Conservation (phyloP, 768 basidiomycete species). For the Mycena filopes region DNA sequence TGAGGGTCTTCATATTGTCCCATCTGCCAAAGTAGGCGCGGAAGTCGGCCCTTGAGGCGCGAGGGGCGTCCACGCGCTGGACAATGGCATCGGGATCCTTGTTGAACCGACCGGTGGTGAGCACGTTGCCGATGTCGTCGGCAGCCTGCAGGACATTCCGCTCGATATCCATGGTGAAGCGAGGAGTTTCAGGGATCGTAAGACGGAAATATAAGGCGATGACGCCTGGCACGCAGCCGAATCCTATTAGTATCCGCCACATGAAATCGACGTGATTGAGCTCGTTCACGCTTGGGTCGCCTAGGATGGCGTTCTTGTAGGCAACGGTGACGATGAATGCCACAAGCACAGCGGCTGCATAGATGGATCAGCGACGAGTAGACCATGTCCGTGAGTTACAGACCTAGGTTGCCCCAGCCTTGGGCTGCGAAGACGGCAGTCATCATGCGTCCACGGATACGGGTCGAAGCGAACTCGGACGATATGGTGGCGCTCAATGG, state of each 20-base stretch:
- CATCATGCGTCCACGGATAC: constrained; percentile 87
- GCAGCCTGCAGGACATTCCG: constrained; percentile 82
- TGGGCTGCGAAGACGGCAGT: constrained; percentile 88
- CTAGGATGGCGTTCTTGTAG: constrained; percentile 69
- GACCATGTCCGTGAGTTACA: constrained; percentile 34
- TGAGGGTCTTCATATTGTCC: constrained; percentile 82
- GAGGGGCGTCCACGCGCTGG: constrained; percentile 75
- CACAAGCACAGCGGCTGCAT: constrained; percentile 71
- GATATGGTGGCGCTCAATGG: constrained; percentile 88
- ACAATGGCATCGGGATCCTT: constrained; percentile 67
- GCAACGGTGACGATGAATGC: constrained; percentile 71
- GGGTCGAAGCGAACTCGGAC: constrained; percentile 86
- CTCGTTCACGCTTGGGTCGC: constrained; percentile 49
- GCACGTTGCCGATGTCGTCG: constrained; percentile 76
- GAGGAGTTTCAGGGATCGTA: constrained; percentile 92
- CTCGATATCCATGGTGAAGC: constrained; percentile 93
- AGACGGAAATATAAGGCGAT: constrained; percentile 92
- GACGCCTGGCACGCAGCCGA: constrained; percentile 84
- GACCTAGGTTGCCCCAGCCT: constrained; percentile 88
- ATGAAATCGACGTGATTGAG: constrained; percentile 71
- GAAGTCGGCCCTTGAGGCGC: constrained; percentile 78
- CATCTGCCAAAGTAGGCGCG: constrained; percentile 71
- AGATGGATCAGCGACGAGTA: neutral
- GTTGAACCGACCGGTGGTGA: constrained; percentile 58
- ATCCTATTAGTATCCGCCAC: constrained; percentile 91